Evolutionary conservation across 306 rosid genomes (phyloP), one percentile per base, ranked within the genome.

Genomic region (Quercus wislizeni): DNA sequence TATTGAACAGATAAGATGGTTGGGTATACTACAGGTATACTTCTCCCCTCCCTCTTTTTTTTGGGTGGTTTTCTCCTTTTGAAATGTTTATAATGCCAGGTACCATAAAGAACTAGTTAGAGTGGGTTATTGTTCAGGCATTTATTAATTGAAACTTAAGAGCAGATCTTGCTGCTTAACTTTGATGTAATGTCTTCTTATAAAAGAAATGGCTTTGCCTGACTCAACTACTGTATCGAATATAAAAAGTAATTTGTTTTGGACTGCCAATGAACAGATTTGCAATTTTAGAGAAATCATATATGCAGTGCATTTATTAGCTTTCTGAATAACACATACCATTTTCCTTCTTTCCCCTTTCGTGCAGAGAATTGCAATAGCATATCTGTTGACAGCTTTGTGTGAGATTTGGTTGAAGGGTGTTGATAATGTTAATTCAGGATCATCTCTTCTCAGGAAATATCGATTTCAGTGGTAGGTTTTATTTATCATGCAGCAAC

Each of bases 381-480:
- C 94, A 10, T 93, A 93, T 86, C 85, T 93, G 73, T 49, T 90
- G 69, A 77, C 93, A 2, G 99, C 99, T 9, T 81, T 93, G 35
- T 90, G 96, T 81, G 99, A 96, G 87, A 96, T 93, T 79, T 96
- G 99, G 99, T 89, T 96, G 68, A 93, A 89, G 89, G 80, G 90
- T n/a, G 89, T 84, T 61, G 73, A 74, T 56, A 61, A 79, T 76
- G 91, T 86, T 43, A 88, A 80, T 80, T 91, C 96, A 11, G 90
- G 88, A 82, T 70, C 81, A 51, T 87, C 98, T 70, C 81, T 96
- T 71, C 67, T 91, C 72, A 88, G 79, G 81, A 90, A 93, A 79
- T 96, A 93, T 75, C 86, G 77, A 74, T 85, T 83, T 81, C 97
- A 96, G 73, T 86, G 93, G 99, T 96, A 87, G 85, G 91, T 69